Conservation (phyloP, 805 yeast genomes). For the Ogataea nonfermentans region DNA sequence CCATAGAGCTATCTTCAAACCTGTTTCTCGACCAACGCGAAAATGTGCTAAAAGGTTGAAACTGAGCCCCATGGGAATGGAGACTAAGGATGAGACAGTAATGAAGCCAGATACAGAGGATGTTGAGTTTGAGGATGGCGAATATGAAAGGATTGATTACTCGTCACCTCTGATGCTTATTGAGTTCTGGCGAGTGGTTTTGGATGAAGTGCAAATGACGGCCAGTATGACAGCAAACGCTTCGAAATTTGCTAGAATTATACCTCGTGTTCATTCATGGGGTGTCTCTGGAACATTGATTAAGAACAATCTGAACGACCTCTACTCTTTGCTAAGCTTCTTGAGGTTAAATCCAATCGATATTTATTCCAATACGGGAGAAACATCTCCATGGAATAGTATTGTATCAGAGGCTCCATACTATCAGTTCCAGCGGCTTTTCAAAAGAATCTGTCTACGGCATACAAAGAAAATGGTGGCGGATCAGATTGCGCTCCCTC, state of each 20-base stretch:
- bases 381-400: constrained; percentile 29
- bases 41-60: constrained; percentile 33
- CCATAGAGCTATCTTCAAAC: constrained; percentile 73
- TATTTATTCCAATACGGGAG: constrained; percentile 17
- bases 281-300: constrained; percentile 97
- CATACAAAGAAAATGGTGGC: constrained; percentile 86
- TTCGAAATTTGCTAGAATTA: constrained; percentile 72
- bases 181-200: constrained; percentile 84
- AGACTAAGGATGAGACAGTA: constrained; percentile 6
- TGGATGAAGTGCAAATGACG: constrained; percentile 96
- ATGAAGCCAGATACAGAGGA: constrained; percentile 15
- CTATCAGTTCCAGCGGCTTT: constrained; percentile 48
- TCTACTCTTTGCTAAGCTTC: constrained; percentile 69
- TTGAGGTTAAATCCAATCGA: constrained; percentile 66
- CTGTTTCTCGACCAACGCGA: constrained; percentile 50
- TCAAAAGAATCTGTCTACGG: constrained; percentile 58
- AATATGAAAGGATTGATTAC: constrained; percentile 45
- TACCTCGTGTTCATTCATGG: constrained; percentile 91
- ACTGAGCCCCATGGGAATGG: background rate
- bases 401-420: constrained; percentile 28
- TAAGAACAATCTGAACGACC: constrained; percentile 60
- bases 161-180: constrained; percentile 79
- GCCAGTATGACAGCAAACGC: constrained; percentile 70
- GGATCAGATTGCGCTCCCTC: constrained; percentile 73
- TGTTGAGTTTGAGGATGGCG: constrained; percentile 23